Evolutionary conservation across 2,329 filamentous ascomycete species (phyloP).

Genomic region (Juglanconis oblonga): DNA sequence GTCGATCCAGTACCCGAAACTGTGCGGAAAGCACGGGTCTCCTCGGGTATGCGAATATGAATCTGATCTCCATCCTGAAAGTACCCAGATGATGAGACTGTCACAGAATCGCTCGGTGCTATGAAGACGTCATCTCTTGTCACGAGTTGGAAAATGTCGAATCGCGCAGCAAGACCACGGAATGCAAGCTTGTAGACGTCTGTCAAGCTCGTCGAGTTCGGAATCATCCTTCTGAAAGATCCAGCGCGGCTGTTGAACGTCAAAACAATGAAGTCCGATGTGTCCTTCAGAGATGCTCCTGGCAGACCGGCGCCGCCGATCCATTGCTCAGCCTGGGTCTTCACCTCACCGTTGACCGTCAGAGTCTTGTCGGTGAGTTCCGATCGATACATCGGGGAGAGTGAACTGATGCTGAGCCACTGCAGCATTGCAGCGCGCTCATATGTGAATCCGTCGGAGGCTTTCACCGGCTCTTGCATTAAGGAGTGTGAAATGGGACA

Average conservation of each 20-base stretch:
- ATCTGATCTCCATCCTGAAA: neutral
- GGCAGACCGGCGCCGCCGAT: neutral
- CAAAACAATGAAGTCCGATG: neutral
- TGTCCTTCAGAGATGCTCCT: too few species aligned
- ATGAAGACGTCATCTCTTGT: too few species aligned
- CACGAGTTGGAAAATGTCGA: neutral
- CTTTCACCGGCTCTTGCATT: slow-evolving; percentile 7
- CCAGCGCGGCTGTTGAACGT: slow-evolving; percentile 2
- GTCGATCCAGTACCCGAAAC: neutral
- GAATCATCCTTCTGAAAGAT: neutral
- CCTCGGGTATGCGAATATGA: neutral
- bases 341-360: neutral
- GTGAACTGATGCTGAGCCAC: neutral
- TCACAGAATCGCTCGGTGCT: too few species aligned
- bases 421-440: neutral
- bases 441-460: neutral
- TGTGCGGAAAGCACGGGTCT: neutral
- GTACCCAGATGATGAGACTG: too few species aligned
- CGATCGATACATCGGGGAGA: neutral
- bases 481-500: slow-evolving; percentile 4
- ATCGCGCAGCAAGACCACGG: neutral
- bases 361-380: neutral
- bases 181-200: slow-evolving; percentile 2
- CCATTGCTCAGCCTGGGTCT: neutral
- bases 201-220: neutral